Evolutionary conservation across 768 basidiomycete genomes (phyloP), one percentile per base, ranked within the genome.

Genomic region (Gymnopilus junonius): DNA sequence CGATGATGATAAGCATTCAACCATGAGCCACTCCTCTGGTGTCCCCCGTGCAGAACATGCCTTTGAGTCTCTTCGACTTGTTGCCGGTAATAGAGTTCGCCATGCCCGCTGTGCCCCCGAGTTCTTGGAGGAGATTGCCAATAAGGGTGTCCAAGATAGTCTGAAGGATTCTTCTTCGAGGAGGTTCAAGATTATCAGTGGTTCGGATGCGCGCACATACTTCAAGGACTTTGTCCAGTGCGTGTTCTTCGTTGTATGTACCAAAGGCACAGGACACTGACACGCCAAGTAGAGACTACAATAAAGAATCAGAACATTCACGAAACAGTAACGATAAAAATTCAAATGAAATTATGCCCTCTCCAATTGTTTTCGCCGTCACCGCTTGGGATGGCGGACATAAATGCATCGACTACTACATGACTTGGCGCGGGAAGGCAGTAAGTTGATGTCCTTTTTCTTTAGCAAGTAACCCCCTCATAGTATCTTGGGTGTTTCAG

Each of bases 401-500:
- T 56, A 81, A 77, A 65, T 76, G 77, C 39, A 77, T 83, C 34
- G 82, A 85, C 67, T 84, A 82, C 69, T 83, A 83, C 65, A 80
- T 83, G 80, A 79, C 80, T 31, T 84, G 83, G 83, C 74, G 76
- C 64, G 76, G 79, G 14, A 76, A 79, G 70, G 76, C 71, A 55
- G 82, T 82, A 50, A 55, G 79, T 63, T 67, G 25, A 51, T n/a
- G n/a, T 31, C 48, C 11, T 57, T 3, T 34, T 54, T 32, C 43
- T 12, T 35, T 56, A 21, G 15, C 57, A 40, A 21, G 56, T 43
- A 34, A 35, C 29, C 39, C 14, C 55, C 32, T 34, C 20, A 37
- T 31, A 45, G 51, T 34, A n/a, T 57, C 31, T 35, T 21, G 25
- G 40, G 23, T 48, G 25, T 29, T 59, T 27, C 48, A 75, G 74